Evolutionary conservation across 176 grass and related monocot species (phyloP).

Genomic region (Carex cristatella): DNA sequence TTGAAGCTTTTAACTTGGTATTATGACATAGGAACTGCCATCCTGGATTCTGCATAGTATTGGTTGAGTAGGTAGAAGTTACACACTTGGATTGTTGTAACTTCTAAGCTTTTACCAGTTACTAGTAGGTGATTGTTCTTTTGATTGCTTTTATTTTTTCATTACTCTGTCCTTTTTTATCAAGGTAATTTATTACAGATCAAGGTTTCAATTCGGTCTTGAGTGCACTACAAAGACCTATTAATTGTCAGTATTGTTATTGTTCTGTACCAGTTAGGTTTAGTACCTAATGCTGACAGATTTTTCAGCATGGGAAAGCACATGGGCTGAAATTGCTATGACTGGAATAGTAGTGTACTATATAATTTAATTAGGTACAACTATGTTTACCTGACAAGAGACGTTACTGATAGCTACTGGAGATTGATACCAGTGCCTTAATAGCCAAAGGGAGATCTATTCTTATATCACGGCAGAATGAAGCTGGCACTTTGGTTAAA

Average conservation of each 20-base stretch:
- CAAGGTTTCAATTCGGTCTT: neutral
- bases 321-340: neutral
- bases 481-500: constrained; percentile 45
- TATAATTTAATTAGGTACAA: neutral
- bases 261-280: neutral
- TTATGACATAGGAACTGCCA: neutral
- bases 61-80: neutral
- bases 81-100: neutral
- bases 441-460: constrained; percentile 44
- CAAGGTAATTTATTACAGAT: neutral
- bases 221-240: neutral
- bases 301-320: neutral
- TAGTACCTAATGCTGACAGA: neutral
- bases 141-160: neutral
- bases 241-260: neutral
- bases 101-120: neutral
- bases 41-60: neutral
- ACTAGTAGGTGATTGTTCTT: neutral
- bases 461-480: constrained; percentile 30
- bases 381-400: neutral
- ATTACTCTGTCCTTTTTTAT: neutral
- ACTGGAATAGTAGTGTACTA: neutral
- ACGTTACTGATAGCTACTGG: constrained; percentile 48
- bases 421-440: constrained; percentile 54
- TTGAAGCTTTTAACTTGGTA: neutral